Evolutionary conservation across 208 protist species (phyloP), one percentile per base, ranked within the genome.

Genomic region (Naegleria lovaniensis): DNA sequence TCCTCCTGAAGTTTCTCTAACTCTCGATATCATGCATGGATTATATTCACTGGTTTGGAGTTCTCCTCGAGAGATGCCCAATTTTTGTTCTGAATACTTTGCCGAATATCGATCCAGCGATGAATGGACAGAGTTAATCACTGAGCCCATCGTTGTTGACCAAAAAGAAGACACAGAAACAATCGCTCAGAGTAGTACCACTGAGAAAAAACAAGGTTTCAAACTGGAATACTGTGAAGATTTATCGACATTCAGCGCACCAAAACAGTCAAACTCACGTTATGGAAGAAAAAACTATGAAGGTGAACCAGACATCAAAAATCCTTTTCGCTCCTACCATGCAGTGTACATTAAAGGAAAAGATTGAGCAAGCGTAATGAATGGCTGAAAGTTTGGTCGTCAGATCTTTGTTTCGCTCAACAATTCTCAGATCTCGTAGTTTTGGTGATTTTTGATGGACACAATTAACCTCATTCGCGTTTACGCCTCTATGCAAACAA

Each of bases 61-160:
- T 40, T 38, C 11, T 90, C 87, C 87, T 25, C 38, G 36, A 51
- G 87, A 90, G 52, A 58, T 51, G 33, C 67, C 59, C 16, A 51
- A 43, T n/a, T 90, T 90, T 90, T 90, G 87, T 43, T 13, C 13
- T 58, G 33, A 39, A n/a, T 90, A 90, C n/a, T 90, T 43, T 79
- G 87, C 87, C 29, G n/a, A 90, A 43, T 90, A 90, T 58, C 11
- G 13, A n/a, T 39, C 87, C 5, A 79, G 39, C 15, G 16, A 90
- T 29, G 87, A 90, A 19, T 90, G 87, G 40, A 58, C 39, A 0
- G 36, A 83, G 11, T 16, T 58, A 13, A 58, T 90, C 41, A 83
- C 9, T 15, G 11, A 5, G 0, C 29, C 15, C 38, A 40, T 19
- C 55, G 55, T 88, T 1, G 67, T 48, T 48, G 43, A 48, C 43